phyloP scores from a whole-genome alignment of 2,329 filamentous ascomycete species.

The Cadophora sp. region DNA sequence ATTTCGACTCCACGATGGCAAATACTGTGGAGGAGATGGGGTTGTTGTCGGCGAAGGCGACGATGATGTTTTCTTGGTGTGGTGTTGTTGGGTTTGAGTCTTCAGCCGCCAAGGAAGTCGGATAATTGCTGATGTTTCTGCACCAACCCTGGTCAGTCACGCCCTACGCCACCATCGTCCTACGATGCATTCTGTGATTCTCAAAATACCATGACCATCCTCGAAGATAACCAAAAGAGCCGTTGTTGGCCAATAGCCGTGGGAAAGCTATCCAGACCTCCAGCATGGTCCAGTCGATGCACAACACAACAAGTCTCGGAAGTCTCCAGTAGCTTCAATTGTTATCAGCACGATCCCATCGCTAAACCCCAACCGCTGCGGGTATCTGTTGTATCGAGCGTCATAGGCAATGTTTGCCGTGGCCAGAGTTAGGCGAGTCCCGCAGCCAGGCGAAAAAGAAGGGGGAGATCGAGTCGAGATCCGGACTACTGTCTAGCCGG shows the following conservation, averaged over 20 bases:
- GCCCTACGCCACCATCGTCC: neutral
- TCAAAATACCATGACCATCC: neutral
- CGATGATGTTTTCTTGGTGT: constrained; percentile 13
- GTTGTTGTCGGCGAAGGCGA: neutral
- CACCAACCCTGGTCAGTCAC: neutral
- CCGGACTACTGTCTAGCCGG: neutral
- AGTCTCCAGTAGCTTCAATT: neutral
- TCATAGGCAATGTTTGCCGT: neutral
- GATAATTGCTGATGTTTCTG: neutral
- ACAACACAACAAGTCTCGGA: neutral
- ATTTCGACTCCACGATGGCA: neutral
- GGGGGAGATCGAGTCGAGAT: neutral
- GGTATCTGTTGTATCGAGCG: neutral
- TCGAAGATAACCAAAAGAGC: neutral
- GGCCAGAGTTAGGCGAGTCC: neutral
- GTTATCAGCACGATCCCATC: neutral
- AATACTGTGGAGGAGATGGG: neutral
- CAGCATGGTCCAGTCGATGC: neutral
- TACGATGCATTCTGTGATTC: neutral
- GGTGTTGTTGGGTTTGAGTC: constrained; percentile 18
- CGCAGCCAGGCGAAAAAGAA: neutral
- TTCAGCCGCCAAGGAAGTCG: neutral
- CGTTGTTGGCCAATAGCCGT: neutral
- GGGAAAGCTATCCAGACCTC: neutral
- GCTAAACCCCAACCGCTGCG: neutral